Percentiles rank a stretch among this genome's conserved stretches.
phyloP scores from a whole-genome alignment of 192 early-diverging fungal genomes.

The Irineochytrium annulatum region DNA sequence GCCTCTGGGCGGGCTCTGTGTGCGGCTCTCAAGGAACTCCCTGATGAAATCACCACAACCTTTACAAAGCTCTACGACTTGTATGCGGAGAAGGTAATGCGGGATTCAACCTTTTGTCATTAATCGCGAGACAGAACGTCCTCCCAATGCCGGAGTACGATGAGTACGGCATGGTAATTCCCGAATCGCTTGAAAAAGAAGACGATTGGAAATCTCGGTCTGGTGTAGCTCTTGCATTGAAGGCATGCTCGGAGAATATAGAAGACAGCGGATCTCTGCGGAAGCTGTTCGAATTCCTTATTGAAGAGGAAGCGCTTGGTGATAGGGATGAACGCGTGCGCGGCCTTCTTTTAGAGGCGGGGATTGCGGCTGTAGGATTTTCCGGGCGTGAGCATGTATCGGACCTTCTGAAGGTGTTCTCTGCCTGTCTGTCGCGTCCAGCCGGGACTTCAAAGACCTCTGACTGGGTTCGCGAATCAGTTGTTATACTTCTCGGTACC shows the following conservation, averaged over 20 bases:
- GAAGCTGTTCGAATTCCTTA: slow-evolving; percentile 70
- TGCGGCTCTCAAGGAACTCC: slow-evolving; percentile 54
- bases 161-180: slow-evolving; percentile 83
- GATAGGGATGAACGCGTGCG: slow-evolving; percentile 78
- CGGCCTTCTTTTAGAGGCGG: slow-evolving; percentile 79
- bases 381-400: slow-evolving; percentile 66
- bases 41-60: slow-evolving; percentile 46
- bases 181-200: slow-evolving; percentile 71
- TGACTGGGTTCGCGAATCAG: slow-evolving; percentile 86
- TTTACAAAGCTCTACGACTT: slow-evolving; percentile 54
- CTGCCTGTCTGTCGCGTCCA: slow-evolving; percentile 70
- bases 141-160: slow-evolving; percentile 85
- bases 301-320: slow-evolving; percentile 78
- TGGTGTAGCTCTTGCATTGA: slow-evolving; percentile 76
- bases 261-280: slow-evolving; percentile 45
- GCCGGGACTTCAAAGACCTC: slow-evolving; percentile 67
- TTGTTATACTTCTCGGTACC: slow-evolving; percentile 88
- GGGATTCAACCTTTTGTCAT: not conserved
- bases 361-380: slow-evolving; percentile 67
- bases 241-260: slow-evolving; percentile 61
- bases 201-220: slow-evolving; percentile 79
- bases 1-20: slow-evolving; percentile 63
- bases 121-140: slow-evolving; percentile 39
- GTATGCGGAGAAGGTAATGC: slow-evolving; percentile 49
- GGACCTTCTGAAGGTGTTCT: slow-evolving; percentile 71